These are phyloP conservation scores for Trichoderma sp. DNA, from an alignment of 2,329 filamentous ascomycete species.

Conservation along the genomic window DNA sequence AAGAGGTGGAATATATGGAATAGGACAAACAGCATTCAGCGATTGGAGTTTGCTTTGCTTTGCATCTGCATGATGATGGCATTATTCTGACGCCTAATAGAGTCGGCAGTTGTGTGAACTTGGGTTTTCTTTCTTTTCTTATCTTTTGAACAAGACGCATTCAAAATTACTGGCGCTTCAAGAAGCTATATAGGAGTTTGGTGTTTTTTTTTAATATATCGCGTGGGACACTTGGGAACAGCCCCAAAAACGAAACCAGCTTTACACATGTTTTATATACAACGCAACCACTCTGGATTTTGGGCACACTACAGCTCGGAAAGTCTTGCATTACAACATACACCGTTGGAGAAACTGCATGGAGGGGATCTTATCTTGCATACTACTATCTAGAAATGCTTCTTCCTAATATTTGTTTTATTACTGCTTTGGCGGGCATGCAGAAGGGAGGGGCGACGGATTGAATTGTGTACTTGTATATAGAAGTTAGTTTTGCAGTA, in stretches of 20 bases:
- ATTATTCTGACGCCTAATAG: conserved; percentile 7
- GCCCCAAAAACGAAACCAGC: not conserved
- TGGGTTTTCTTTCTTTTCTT: not conserved
- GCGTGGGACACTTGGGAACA: not conserved
- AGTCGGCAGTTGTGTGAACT: not conserved
- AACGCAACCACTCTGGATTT: not conserved
- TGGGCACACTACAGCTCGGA: not conserved
- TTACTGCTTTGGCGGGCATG: conserved; percentile 20
- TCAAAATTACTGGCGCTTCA: not conserved
- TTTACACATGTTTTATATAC: conserved; percentile 5
- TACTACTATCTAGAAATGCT: conserved; percentile 1
- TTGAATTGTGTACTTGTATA: conserved; percentile 16
- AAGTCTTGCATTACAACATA: not conserved
- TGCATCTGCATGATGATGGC: conserved; percentile 25
- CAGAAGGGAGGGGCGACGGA: not conserved
- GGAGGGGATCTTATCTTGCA: not conserved
- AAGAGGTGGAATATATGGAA: conserved; percentile 3
- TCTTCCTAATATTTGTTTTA: conserved; percentile 34
- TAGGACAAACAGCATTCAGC: conserved; percentile 38
- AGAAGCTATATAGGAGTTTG: conserved; percentile 1
- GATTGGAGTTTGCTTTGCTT: conserved; percentile 37
- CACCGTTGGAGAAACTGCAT: not conserved
- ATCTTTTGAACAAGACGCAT: not conserved
- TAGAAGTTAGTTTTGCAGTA: conserved; percentile 14
- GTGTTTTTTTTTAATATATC: not conserved